Conservation (phyloP, 1,284 basidiomycete species). For the Apiotrichum montevideense region DNA sequence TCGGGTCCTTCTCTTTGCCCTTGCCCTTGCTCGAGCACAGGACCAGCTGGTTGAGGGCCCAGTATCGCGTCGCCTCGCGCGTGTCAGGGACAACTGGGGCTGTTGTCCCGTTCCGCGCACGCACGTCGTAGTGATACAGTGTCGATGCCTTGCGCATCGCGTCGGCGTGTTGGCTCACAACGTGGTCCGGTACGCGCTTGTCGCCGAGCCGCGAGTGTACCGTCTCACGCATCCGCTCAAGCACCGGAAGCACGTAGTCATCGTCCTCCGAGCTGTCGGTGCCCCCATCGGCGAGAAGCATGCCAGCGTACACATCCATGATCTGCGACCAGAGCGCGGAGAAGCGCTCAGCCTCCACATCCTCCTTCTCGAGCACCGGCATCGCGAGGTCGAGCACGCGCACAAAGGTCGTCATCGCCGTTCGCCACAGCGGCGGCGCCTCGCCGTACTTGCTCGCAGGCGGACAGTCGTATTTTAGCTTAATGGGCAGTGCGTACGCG, state of each 20-base stretch:
- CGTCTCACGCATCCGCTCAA: slow-evolving; percentile 69
- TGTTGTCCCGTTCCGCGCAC: slow-evolving; percentile 23
- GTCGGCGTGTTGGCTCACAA: slow-evolving; percentile 64
- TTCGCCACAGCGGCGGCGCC: slow-evolving; percentile 85
- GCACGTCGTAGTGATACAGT: slow-evolving; percentile 52
- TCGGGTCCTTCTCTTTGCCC: background rate
- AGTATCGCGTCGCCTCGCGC: slow-evolving; percentile 81
- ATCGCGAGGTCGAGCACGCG: slow-evolving; percentile 22
- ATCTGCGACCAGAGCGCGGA: slow-evolving; percentile 79
- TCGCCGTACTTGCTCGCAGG: slow-evolving; percentile 75
- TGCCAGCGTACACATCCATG: slow-evolving; percentile 74
- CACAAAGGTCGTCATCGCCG: slow-evolving; percentile 41
- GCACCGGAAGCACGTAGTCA: slow-evolving; percentile 81
- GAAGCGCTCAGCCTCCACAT: slow-evolving; percentile 56
- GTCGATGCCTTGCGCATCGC: slow-evolving; percentile 69
- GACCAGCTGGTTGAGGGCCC: slow-evolving; percentile 87
- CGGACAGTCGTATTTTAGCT: slow-evolving; percentile 91
- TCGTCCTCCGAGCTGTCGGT: slow-evolving; percentile 63
- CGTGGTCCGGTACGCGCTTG: slow-evolving; percentile 61
- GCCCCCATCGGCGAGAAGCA: slow-evolving; percentile 63
- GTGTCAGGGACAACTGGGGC: slow-evolving; percentile 52
- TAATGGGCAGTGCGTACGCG: slow-evolving; percentile 82
- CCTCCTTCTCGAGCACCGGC: slow-evolving; percentile 28
- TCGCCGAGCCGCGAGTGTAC: slow-evolving; percentile 71
- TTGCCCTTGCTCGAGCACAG: slow-evolving; percentile 2